Conservation (phyloP, 192 early-diverging fungal genomes). For the Chytriomyces sp. region DNA sequence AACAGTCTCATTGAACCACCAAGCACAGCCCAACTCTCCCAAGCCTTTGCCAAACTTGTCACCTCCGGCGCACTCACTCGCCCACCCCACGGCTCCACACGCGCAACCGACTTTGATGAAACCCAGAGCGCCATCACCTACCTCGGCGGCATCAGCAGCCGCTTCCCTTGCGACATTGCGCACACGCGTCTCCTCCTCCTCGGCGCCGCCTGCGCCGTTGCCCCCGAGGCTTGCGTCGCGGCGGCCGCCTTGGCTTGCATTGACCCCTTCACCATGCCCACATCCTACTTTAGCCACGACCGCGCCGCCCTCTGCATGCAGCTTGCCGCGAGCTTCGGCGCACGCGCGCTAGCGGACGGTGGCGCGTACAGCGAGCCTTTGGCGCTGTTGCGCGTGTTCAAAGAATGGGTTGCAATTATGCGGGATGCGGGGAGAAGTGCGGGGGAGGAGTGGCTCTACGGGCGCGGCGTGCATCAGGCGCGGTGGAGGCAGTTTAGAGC, state of each 20-base stretch:
- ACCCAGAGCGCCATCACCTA: neutral
- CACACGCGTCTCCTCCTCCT: neutral
- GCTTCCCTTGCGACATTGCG: slow-evolving; percentile 8
- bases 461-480: neutral
- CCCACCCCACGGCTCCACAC: neutral
- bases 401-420: neutral
- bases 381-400: slow-evolving; percentile 2
- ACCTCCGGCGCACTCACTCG: neutral
- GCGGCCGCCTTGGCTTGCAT: neutral
- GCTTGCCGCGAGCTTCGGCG: neutral
- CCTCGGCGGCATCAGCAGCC: neutral
- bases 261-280: slow-evolving; percentile 6
- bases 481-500: slow-evolving; percentile 13
- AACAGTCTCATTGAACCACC: neutral
- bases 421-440: neutral
- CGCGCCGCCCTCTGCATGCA: neutral
- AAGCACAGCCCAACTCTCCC: neutral
- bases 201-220: neutral
- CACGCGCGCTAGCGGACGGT: neutral
- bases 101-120: neutral
- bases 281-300: neutral
- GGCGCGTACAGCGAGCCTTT: neutral
- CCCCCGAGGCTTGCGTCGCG: neutral
- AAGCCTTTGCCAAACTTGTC: neutral
- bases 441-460: neutral